A percentile compares a stretch with the other conserved stretches of the same genome.
phyloP scores from a whole-genome alignment of 1,139 yeast species.

The Hyphopichia fennica region DNA sequence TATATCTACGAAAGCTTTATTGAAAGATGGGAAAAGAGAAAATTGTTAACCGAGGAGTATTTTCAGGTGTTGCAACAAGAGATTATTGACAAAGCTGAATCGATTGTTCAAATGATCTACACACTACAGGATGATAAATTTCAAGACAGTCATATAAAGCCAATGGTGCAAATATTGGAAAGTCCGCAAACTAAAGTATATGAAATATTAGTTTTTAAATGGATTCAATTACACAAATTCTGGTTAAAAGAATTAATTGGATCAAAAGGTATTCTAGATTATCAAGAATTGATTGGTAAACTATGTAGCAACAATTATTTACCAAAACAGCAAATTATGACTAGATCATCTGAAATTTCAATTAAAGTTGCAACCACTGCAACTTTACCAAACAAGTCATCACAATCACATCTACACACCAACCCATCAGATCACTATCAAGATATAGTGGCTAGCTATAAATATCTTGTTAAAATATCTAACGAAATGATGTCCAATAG shows the following conservation, averaged over 20 bases:
- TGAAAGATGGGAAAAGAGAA: background rate
- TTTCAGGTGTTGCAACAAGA: background rate
- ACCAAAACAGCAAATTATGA: background rate
- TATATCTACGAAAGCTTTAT: slow-evolving; percentile 1
- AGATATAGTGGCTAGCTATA: background rate
- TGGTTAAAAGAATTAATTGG: background rate
- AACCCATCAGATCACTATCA: background rate
- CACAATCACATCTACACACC: background rate
- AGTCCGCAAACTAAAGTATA: no score
- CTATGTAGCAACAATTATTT: background rate
- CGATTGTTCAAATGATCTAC: background rate
- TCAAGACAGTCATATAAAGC: no score
- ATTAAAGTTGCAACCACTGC: background rate
- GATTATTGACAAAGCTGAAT: background rate
- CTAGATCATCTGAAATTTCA: background rate
- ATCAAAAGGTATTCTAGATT: background rate
- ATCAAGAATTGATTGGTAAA: background rate
- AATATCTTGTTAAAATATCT: background rate
- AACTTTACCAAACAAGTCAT: background rate
- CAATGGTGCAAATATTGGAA: no score
- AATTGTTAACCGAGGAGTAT: background rate
- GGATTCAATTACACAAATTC: background rate
- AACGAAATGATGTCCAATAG: background rate
- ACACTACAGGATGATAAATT: no score
- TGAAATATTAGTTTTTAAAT: background rate